Conservation (phyloP, 495 filamentous ascomycete species). For the Lindgomyces ingoldianus region DNA sequence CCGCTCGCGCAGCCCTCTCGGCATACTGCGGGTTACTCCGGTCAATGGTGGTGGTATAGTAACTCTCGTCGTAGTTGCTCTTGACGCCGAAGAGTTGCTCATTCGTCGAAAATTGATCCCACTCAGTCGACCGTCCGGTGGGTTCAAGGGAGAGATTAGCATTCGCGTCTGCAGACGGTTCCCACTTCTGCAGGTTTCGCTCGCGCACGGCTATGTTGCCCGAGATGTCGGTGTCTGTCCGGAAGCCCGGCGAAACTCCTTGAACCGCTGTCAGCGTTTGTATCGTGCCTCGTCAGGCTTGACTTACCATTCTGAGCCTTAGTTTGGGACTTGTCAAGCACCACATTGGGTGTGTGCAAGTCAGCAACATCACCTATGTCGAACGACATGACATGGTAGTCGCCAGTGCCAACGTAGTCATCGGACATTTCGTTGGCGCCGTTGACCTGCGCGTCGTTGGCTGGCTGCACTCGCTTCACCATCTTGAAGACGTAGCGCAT, state of each 20-base stretch:
- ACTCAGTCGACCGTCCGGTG: constrained; percentile 48
- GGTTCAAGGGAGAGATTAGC: constrained; percentile 71
- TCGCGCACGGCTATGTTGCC: constrained; percentile 67
- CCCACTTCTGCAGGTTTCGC: constrained; percentile 81
- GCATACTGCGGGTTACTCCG: constrained; percentile 77
- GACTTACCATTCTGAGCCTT: constrained; percentile 75
- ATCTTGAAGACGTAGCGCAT: constrained; percentile 75
- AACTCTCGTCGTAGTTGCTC: constrained; percentile 86
- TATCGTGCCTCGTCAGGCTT: not conserved
- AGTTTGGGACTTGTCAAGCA: constrained; percentile 50
- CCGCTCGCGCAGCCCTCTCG: constrained; percentile 72
- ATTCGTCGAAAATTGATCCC: constrained; percentile 96
- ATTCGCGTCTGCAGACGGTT: constrained; percentile 61
- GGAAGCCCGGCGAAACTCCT: constrained; percentile 64
- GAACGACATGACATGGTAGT: constrained; percentile 74
- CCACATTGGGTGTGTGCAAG: constrained; percentile 60
- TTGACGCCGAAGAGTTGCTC: constrained; percentile 82
- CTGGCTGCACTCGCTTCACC: constrained; percentile 66
- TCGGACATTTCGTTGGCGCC: constrained; percentile 53
- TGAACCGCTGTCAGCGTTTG: constrained; percentile 2
- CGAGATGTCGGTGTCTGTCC: constrained; percentile 87
- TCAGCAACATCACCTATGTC: constrained; percentile 75
- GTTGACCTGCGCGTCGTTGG: constrained; percentile 56
- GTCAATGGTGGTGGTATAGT: constrained; percentile 91
- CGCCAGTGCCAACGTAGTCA: constrained; percentile 61